Conservation (phyloP, 1,284 basidiomycete genomes). For the Chalciporus sp. region DNA sequence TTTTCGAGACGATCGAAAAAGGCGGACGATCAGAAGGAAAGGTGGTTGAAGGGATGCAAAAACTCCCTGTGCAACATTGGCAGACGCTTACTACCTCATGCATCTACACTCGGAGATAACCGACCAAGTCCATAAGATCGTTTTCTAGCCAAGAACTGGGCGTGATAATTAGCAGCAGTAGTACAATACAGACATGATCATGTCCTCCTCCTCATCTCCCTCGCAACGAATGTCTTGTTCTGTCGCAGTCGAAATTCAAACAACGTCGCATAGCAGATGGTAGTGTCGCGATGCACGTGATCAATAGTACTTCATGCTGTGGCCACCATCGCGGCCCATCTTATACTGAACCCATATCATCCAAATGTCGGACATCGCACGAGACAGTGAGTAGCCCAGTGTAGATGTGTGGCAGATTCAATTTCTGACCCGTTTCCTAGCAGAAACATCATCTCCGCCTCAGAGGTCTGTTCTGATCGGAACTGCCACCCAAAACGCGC, state of each 20-base stretch:
- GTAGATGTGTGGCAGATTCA: background rate
- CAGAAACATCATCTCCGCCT: conserved; percentile 4
- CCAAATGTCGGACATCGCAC: conserved; percentile 6
- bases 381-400: conserved; percentile 8
- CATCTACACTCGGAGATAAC: conserved; percentile 31
- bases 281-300: conserved; percentile 26
- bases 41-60: conserved; percentile 1
- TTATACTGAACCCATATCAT: background rate
- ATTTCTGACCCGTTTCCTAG: background rate
- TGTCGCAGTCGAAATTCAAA: background rate
- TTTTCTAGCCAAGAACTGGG: background rate
- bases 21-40: conserved; percentile 24
- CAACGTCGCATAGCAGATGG: too few relatives aligned
- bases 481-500: background rate
- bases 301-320: background rate
- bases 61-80: background rate
- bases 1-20: conserved; percentile 40
- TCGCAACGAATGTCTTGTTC: background rate
- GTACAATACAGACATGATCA: background rate
- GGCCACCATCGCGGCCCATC: background rate
- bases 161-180: background rate
- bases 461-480: conserved; percentile 2
- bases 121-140: conserved; percentile 13
- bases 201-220: background rate
- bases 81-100: background rate